phyloP scores from a whole-genome alignment of 2,329 filamentous ascomycete species.

The Chalara sp. region DNA sequence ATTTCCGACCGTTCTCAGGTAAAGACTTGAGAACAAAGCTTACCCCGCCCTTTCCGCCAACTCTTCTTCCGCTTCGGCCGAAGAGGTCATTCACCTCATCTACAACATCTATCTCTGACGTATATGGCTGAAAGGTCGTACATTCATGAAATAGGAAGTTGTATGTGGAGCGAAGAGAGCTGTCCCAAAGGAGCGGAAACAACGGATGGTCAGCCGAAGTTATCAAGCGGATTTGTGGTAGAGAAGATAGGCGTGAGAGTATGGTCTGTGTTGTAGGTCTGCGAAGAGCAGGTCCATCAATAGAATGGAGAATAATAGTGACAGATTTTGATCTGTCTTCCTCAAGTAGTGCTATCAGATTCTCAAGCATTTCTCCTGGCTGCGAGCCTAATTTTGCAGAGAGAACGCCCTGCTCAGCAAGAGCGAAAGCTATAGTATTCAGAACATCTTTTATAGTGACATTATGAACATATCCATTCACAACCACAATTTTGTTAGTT shows the following conservation, averaged over 20 bases:
- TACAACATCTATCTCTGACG: slow-evolving; percentile 72
- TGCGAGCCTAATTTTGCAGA: slow-evolving; percentile 36
- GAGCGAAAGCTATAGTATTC: slow-evolving; percentile 57
- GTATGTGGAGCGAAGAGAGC: slow-evolving; percentile 72
- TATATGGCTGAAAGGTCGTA: slow-evolving; percentile 77
- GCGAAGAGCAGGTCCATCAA: slow-evolving; percentile 74
- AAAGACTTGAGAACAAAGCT: slow-evolving; percentile 84
- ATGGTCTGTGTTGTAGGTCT: slow-evolving; percentile 62
- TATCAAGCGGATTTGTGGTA: slow-evolving; percentile 64
- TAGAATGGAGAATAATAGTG: slow-evolving; percentile 74
- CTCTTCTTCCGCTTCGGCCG: slow-evolving; percentile 69
- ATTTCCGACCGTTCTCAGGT: slow-evolving; percentile 82
- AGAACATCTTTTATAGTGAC: slow-evolving; percentile 64
- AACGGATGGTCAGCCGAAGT: slow-evolving; percentile 84
- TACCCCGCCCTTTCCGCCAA: slow-evolving; percentile 86
- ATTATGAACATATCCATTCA: slow-evolving; percentile 75
- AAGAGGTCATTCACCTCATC: slow-evolving; percentile 86
- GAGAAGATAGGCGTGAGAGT: slow-evolving; percentile 69
- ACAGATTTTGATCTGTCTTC: slow-evolving; percentile 40
- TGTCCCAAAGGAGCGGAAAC: slow-evolving; percentile 85
- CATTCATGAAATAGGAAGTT: slow-evolving; percentile 90
- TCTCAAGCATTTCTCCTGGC: slow-evolving; percentile 61
- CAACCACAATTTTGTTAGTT: slow-evolving; percentile 59
- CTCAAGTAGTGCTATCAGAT: slow-evolving; percentile 56
- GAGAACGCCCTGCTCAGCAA: slow-evolving; percentile 34